Percentiles rank a stretch among this genome's conserved stretches.
These are phyloP conservation scores for Gymnopilus dilepis DNA, from an alignment of 768 basidiomycete genomes.

Conservation along the genomic window DNA sequence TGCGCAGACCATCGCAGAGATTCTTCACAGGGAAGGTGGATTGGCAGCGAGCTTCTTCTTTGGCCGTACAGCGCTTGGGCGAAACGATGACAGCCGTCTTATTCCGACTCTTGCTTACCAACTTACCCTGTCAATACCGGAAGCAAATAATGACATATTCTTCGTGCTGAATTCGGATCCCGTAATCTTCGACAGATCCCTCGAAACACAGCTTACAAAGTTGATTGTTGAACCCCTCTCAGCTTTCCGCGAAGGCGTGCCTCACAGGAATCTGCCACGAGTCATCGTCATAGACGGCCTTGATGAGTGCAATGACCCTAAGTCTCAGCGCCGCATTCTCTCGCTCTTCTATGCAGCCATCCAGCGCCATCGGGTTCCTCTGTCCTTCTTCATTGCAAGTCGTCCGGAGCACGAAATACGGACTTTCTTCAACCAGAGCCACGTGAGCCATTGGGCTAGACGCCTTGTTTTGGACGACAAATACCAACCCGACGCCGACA, in stretches of 20 bases:
- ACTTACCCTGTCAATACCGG: slow-evolving; percentile 17
- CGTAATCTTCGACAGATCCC: slow-evolving; percentile 6
- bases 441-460: background rate
- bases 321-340: slow-evolving; percentile 18
- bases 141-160: background rate
- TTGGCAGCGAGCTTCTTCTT: slow-evolving; percentile 17
- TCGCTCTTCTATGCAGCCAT: slow-evolving; percentile 1
- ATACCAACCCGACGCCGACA: slow-evolving; percentile 5
- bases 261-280: background rate
- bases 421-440: background rate
- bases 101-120: slow-evolving; percentile 28
- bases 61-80: background rate
- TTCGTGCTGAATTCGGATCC: slow-evolving; percentile 12
- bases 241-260: background rate
- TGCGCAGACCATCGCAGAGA: slow-evolving; percentile 19
- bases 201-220: slow-evolving; percentile 12
- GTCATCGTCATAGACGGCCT: slow-evolving; percentile 30
- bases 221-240: slow-evolving; percentile 14
- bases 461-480: slow-evolving; percentile 8
- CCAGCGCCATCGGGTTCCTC: background rate
- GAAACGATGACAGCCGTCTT: background rate
- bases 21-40: background rate
- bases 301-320: slow-evolving; percentile 22
- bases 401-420: slow-evolving; percentile 11
- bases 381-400: slow-evolving; percentile 12